Base-by-base conservation (phyloP, 2,329 filamentous ascomycete species). In the Pseudogymnoascus sp. region DNA sequence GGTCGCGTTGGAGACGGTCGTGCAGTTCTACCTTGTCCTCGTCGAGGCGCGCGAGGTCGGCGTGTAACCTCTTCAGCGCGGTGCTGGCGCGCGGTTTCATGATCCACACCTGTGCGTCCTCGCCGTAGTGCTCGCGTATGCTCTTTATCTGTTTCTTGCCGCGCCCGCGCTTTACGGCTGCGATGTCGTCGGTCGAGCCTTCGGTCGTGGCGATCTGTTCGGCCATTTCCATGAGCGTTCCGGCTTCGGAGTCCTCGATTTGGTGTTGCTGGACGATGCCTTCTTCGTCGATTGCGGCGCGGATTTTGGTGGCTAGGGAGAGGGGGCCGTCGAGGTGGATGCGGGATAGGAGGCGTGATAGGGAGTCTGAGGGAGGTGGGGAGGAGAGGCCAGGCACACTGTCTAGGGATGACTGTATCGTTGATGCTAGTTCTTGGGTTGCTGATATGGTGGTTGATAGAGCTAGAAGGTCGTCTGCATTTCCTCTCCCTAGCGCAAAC, bases 401-500 rank as follows among this genome's bases (percentile, higher is more conserved):
- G 6, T 28, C 15, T 18, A 58, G 60, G 28, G 64, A 64, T 4
- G 71, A 65, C 41, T 68, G 63, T 2, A 84, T 75, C 28, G 84
- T 73, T 28, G 71, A 68, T 1, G 82, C 77, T 47, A 96, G 85
- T 15, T 86, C 82, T 61, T 84, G 80, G 4, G 90, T 91, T 5
- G 89, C 86, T 59, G 82, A 75, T 63, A 97, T 89, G 0, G 94
- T 96, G 66, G 83, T 87, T 1, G 90, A 90, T 12, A 99, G 78
- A 58, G 85, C 88, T 43, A 97, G 78, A 37, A 99, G 81, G 72
- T 97, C 94, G 70, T 97, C 93, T 1, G 93, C 82, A 69, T 96
- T 89, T n/a, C 93, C 94, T 64, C 90, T 84, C 9, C 93, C 92
- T 7, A 97, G 82, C 0, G 93, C 89, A 72, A 99, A 97, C 71